Evolutionary conservation across 2,329 filamentous ascomycete genomes (phyloP), one percentile per base, ranked within the genome.

Genomic region (Aspergillus latus): DNA sequence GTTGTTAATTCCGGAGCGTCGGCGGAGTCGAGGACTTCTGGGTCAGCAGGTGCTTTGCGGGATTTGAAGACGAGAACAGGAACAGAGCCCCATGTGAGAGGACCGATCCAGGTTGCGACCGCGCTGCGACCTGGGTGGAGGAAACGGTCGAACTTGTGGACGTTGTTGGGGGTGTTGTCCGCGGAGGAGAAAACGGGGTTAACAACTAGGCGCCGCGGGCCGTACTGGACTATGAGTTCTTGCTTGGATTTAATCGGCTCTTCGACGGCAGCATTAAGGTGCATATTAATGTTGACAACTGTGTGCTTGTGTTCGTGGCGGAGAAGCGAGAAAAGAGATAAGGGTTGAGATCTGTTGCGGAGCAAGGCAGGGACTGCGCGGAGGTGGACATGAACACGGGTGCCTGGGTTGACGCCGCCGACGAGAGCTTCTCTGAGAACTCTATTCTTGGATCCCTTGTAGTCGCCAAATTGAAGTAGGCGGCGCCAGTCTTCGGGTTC

Each of bases 241-340:
- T 94, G 89, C 80, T 99, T 99, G 29, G 92, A 87, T 76, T 92
- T 94, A 71, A 99, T 82, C 0, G 93, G 89, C 54, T 80, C 80
- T 58, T 87, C 73, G 64, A 89, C 84, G 64, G 92, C 89, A 1
- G 89, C 88, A 76, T 85, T 90, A 42, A 97, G 83, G 47, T 89
- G 90, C 71, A 99, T 86, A 71, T 92, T 90, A 71, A 93, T 88
- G 77, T 99, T 97, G 72, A 95, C 82, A 2, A 88, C 87, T 11
- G 92, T 91, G 67, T 88, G 88, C 81, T 99, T 99, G 76, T 97
- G 89, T 77, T 99, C 94, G 72, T 99, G 94, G 37, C 91, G 84
- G 44, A 99, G 82, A 5, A 99, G 84, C 1, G 92, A 95, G 78
- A 94, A 95, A 36, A 96, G 77, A 0, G 88, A 85, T 2, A 92